Percentiles rank a stretch among this genome's conserved stretches.
These are phyloP conservation scores for Sporothrix pseudoabietina DNA, from an alignment of 2,329 filamentous ascomycete genomes.

Conservation along the genomic window DNA sequence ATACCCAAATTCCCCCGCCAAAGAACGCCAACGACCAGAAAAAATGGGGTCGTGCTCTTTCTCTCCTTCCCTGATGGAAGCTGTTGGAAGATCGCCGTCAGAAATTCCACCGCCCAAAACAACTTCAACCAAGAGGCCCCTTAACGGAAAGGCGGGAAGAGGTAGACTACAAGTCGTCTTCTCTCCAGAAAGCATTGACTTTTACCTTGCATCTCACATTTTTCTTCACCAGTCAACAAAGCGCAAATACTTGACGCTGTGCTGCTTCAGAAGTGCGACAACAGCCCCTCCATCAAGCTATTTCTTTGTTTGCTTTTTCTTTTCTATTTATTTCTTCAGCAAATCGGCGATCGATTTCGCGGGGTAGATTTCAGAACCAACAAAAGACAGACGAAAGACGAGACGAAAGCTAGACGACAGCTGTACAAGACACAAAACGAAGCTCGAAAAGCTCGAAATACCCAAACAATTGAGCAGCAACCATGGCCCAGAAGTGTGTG, in stretches of 20 bases:
- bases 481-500: constrained; percentile 83
- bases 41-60: constrained; percentile 11
- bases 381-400: not conserved
- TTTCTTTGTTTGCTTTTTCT: no score
- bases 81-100: constrained; percentile 34
- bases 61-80: constrained; percentile 32
- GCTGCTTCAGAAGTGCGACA: not conserved
- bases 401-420: not conserved
- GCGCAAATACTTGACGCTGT: not conserved
- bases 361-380: not conserved
- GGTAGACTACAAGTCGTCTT: not conserved
- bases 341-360: not conserved
- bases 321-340: not conserved
- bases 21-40: not conserved
- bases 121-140: not conserved
- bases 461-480: not conserved
- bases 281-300: not conserved
- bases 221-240: not conserved
- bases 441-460: not conserved
- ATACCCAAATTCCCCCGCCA: constrained; percentile 12
- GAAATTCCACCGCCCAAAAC: constrained; percentile 10
- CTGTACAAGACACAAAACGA: not conserved
- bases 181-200: not conserved
- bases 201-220: not conserved
- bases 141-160: not conserved